Base-by-base conservation (phyloP, 257 asterid species). In the Misopates orontium region DNA sequence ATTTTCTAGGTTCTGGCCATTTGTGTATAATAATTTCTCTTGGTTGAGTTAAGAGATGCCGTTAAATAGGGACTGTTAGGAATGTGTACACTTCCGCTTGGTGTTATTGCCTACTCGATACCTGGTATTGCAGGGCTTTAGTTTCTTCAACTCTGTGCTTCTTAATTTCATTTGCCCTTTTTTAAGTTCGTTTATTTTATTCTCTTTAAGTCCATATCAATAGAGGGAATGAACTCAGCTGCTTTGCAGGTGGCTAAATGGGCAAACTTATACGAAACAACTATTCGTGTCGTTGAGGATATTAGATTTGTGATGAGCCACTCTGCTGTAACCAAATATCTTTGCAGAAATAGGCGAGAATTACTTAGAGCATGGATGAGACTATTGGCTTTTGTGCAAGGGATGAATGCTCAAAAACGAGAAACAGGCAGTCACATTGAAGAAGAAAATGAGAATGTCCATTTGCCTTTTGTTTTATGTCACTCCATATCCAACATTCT, bases 231-330 rank as follows among this genome's bases (percentile, higher is more conserved):
- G 55, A 82, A 44, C 51, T 64, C 59, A 42, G 75, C 66, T 70
- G 47, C 70, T 50, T 80, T 82, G 68, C 84, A 94, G 99, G 96
- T 94, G 70, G 62, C 55, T 50, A 90, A 81, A 82, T 94, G 95
- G 97, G 90, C 77, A 71, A 77, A 75, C 64, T 74, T 90, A 62
- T 81, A 80, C 78, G 95, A 85, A 47, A 88, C 95, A 60, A 88
- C 96, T 58, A 47, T 83, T 70, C 95, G 91, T 61, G 95, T 94
- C 68, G 83, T 90, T 76, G 96, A 83, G 63, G 96, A 94, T 74
- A 73, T 94, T 42, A 83, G 95, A 78, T 90, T 86, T 85, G 95
- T 94, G 59, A 84, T 90, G 89, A 83, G 97, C 80, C 99, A 94
- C 78, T 75, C 88, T 72, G 85, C 77, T 56, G 96, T 94, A 42